Evolutionary conservation across 1,284 basidiomycete species (phyloP).

Genomic region (Austroboletus novae-zelandiae): DNA sequence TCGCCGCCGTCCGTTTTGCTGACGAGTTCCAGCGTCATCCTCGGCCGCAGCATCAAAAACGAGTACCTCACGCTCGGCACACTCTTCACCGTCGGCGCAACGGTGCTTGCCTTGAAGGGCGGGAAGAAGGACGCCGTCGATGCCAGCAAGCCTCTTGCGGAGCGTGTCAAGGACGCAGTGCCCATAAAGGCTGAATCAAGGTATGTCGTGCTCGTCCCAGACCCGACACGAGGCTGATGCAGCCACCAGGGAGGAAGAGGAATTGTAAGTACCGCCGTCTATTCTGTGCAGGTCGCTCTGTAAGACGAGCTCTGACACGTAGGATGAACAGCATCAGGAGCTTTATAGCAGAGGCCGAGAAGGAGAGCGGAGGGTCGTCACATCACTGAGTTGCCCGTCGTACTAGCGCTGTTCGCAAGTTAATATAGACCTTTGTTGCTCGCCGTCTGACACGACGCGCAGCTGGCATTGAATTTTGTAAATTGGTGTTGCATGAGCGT

Average conservation of each 20-base stretch:
- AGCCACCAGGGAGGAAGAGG: slow-evolving; percentile 58
- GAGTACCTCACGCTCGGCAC: slow-evolving; percentile 74
- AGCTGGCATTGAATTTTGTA: neutral
- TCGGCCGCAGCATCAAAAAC: slow-evolving; percentile 73
- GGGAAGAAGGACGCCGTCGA: slow-evolving; percentile 48
- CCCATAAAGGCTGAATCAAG: slow-evolving; percentile 63
- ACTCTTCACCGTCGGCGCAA: slow-evolving; percentile 50
- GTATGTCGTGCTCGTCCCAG: slow-evolving; percentile 39
- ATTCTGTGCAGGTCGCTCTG: slow-evolving; percentile 17
- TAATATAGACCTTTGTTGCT: slow-evolving; percentile 7
- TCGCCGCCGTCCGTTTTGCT: slow-evolving; percentile 6
- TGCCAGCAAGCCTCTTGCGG: slow-evolving; percentile 41
- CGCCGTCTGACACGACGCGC: slow-evolving; percentile 8
- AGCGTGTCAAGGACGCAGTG: slow-evolving; percentile 59
- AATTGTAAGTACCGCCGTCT: slow-evolving; percentile 55
- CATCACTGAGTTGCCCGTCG: slow-evolving; percentile 24
- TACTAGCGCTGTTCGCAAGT: neutral
- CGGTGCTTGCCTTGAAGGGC: slow-evolving; percentile 51
- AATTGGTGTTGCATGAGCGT: neutral
- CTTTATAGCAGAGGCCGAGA: slow-evolving; percentile 78
- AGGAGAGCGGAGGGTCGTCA: slow-evolving; percentile 45
- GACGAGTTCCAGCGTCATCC: slow-evolving; percentile 51
- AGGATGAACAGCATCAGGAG: slow-evolving; percentile 67
- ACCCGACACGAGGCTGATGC: slow-evolving; percentile 5
- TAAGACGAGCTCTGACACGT: slow-evolving; percentile 37